Evolutionary conservation across 495 filamentous ascomycete genomes (phyloP).

Genomic region (Tuber umbilicatum): DNA sequence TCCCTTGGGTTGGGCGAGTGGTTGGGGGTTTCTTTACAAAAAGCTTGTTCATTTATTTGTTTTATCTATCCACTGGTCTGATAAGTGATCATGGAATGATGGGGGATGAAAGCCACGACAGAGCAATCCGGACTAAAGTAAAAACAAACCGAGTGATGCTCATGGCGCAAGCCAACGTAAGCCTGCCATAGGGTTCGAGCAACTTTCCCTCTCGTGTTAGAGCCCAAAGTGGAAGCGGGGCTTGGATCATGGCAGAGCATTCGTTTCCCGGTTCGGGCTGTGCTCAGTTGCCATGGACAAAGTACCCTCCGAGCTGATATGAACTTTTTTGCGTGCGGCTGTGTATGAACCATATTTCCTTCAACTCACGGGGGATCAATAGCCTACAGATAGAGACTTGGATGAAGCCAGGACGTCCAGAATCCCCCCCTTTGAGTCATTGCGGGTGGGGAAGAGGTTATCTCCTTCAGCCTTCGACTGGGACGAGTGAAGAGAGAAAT

Average conservation of each 20-base stretch:
- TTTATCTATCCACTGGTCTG: not conserved
- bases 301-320: not conserved
- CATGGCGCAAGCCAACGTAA: not conserved
- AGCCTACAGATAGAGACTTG: not conserved
- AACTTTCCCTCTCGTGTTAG: not conserved
- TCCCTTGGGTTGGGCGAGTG: not conserved
- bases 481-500: not conserved
- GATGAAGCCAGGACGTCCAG: not conserved
- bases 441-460: too few species aligned
- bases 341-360: not conserved
- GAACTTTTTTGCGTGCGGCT: not conserved
- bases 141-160: not conserved
- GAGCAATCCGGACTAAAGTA: too few species aligned
- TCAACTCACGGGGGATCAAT: not conserved
- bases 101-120: not conserved
- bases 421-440: too few species aligned
- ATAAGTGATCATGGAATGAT: not conserved
- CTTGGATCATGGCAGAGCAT: not conserved
- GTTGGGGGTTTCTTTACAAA: not conserved
- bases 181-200: not conserved
- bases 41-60: not conserved
- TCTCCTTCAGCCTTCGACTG: not conserved
- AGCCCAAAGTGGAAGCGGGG: not conserved
- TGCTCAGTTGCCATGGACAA: not conserved
- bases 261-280: not conserved